Base-by-base conservation (phyloP, 257 asterid species). In the Petunia axillaris region DNA sequence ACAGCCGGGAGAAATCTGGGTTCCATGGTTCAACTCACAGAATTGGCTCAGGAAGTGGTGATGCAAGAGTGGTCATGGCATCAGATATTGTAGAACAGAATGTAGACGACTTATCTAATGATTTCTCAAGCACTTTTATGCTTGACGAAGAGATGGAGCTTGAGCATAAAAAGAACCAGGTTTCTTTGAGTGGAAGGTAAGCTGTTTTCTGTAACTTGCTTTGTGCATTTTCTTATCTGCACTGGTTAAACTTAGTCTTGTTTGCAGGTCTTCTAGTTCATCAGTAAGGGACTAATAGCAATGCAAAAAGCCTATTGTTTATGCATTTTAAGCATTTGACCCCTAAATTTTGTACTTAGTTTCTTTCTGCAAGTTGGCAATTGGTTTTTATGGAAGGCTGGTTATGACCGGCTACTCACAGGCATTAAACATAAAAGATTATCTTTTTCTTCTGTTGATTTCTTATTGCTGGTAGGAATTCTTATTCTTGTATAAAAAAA, bases 81-180 rank as follows among this genome's bases (percentile, higher is more conserved):
- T 78, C 94, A 41, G 78, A 77, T 83, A 68, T 66, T 59, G 73
- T 78, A 57, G 67, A 43, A 53, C 86, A 85, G 76, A 86, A 84
- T 62, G 54, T 85, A 59, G 91, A 89, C 78, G 94, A 87, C 85
- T 84, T 82, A 3, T 85, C 92, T 67, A 79, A 84, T 88, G 93
- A 91, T 85, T 91, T 90, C 83, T 87, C 91, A 64, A 88, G 81
- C 91, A 88, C 97, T 67, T 90, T 94, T 81, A 85, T 88, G 91
- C 91, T 91, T n/a, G 98, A 91, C 9, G 98, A 94, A 84, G 97
- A 92, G 87, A 91, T 93, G 83, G 99, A 91, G 78, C 75, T 85
- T 84, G 94, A 87, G 85, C 92, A 82, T 81, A 89, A 91, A 85
- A 64, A 79, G 58, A 82, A 82, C 58, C 81, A 88, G 59, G 80